phyloP scores from a whole-genome alignment of 306 rosid species.

The Dalbergia oliveri region DNA sequence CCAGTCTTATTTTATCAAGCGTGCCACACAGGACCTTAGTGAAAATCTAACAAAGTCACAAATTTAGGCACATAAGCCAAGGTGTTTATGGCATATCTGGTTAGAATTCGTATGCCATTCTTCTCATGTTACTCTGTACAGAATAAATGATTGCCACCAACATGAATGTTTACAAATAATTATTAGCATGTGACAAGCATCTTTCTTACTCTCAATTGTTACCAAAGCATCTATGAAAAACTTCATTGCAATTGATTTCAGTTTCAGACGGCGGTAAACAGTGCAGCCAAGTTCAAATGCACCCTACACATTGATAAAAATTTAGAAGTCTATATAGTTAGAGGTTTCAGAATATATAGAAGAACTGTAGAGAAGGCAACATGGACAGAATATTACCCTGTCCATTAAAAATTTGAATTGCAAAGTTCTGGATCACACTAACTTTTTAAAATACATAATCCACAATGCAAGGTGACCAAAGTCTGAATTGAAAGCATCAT shows the following conservation, averaged over 20 bases:
- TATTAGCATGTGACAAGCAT: slow-evolving; percentile 20
- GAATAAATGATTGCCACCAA: background rate
- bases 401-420: background rate
- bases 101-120: slow-evolving; percentile 1
- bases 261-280: background rate
- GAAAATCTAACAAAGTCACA: slow-evolving; percentile 4
- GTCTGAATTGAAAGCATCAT: background rate
- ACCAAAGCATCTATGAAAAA: background rate
- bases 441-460: slow-evolving; percentile 10
- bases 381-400: background rate
- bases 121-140: background rate
- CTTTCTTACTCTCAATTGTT: slow-evolving; percentile 10
- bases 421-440: background rate
- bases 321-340: background rate
- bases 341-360: background rate
- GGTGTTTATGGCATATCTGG: slow-evolving; percentile 3
- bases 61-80: background rate
- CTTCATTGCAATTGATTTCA: background rate
- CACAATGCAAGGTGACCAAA: slow-evolving; percentile 5
- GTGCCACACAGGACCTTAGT: background rate
- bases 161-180: slow-evolving; percentile 11
- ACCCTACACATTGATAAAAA: background rate
- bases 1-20: no score
- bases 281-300: background rate
- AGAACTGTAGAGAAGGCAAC: background rate